Conservation (phyloP, 2,329 filamentous ascomycete species). For the Colletotrichum scovillei region DNA sequence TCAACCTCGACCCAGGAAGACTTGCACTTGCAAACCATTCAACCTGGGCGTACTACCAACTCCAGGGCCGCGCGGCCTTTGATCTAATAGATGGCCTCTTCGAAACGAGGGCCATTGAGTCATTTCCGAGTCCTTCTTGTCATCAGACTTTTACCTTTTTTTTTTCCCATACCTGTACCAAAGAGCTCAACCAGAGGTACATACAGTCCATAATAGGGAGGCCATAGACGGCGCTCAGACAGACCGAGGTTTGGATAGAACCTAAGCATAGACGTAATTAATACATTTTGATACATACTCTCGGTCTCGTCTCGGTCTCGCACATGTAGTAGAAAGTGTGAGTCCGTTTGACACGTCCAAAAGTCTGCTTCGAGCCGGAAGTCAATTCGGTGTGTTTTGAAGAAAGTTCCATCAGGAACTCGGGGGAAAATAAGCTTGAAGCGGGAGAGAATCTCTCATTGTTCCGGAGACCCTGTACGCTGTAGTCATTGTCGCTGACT, state of each 20-base stretch:
- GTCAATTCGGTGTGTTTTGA: not conserved
- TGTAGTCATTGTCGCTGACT: not conserved
- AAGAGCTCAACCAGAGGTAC: not conserved
- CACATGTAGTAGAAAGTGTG: not conserved
- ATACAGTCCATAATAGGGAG: not conserved
- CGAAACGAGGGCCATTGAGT: not conserved
- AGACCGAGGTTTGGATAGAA: slow-evolving; percentile 9
- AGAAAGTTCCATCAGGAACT: not conserved
- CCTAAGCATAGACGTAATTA: slow-evolving; percentile 10
- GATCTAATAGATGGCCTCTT: not conserved
- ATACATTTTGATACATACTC: not conserved
- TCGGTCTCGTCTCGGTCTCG: not conserved
- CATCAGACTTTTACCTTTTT: not conserved
- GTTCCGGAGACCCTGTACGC: not conserved
- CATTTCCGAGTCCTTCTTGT: not conserved
- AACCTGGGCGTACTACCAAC: not conserved
- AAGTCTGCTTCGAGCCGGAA: not conserved
- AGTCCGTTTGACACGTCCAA: not conserved
- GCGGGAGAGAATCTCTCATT: not conserved
- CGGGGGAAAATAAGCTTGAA: not conserved
- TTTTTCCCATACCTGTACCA: not conserved
- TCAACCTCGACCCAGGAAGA: not conserved
- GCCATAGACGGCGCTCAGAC: slow-evolving; percentile 1
- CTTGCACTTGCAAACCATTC: not conserved
- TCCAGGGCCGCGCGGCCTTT: not conserved